These are phyloP conservation scores for Pyrenula aspistea DNA, from an alignment of 495 filamentous ascomycete species.

Conservation along the genomic window DNA sequence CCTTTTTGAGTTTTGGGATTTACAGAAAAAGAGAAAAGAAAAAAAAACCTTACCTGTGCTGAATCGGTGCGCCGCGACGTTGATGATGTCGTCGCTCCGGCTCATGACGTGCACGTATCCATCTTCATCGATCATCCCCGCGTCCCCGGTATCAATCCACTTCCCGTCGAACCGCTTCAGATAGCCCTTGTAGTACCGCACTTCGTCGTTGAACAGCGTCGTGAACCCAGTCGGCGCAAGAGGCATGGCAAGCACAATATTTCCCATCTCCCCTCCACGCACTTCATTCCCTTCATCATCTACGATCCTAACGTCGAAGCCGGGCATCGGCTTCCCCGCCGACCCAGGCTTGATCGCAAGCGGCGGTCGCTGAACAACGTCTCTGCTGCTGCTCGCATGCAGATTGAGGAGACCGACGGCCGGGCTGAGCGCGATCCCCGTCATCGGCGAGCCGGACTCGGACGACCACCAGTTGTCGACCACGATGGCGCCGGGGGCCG, in stretches of 20 bases:
- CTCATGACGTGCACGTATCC: constrained; percentile 83
- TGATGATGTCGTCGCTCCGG: constrained; percentile 84
- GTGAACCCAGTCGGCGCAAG: constrained; percentile 79
- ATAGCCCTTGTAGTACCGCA: constrained; percentile 72
- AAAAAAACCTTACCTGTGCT: constrained; percentile 54
- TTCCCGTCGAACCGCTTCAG: constrained; percentile 64
- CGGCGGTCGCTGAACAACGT: constrained; percentile 10
- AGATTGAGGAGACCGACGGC: constrained; percentile 16
- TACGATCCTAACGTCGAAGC: constrained; percentile 76
- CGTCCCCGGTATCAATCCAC: constrained; percentile 86
- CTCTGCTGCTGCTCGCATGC: constrained; percentile 4
- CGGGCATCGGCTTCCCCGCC: constrained; percentile 81
- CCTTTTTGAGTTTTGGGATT: neutral
- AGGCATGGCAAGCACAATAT: constrained; percentile 75
- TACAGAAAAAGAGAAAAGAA: neutral
- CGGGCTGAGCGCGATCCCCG: constrained; percentile 54
- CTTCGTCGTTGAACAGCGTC: constrained; percentile 72
- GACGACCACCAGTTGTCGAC: constrained; percentile 97
- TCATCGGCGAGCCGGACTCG: constrained; percentile 82
- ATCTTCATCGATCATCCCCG: constrained; percentile 70
- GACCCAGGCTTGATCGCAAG: constrained; percentile 65
- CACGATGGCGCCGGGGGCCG: constrained; percentile 50
- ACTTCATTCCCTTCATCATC: constrained; percentile 67
- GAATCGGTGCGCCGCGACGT: constrained; percentile 87
- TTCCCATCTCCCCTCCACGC: constrained; percentile 63